phyloP scores from a whole-genome alignment of 1,284 basidiomycete genomes.

The Stygiomarasmius scandens region DNA sequence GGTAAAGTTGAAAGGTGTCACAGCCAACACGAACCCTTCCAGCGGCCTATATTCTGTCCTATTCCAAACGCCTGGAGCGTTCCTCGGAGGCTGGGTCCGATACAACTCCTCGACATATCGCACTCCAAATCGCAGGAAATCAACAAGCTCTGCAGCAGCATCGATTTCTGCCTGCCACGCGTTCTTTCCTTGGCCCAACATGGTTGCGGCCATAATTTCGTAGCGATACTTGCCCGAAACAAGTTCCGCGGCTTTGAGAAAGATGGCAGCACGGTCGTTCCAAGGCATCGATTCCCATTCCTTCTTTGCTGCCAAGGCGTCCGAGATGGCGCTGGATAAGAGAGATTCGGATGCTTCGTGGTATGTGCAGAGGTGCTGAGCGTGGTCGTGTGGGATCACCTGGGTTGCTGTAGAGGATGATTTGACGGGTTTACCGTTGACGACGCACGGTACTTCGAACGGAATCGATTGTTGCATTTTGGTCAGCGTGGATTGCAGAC shows the following conservation, averaged over 20 bases:
- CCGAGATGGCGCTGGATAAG: slow-evolving; percentile 83
- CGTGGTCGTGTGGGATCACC: slow-evolving; percentile 83
- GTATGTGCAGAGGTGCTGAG: slow-evolving; percentile 81
- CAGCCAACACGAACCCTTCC: slow-evolving; percentile 96
- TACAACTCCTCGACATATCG: slow-evolving; percentile 98
- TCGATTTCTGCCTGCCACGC: slow-evolving; percentile 99
- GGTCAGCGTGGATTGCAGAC: slow-evolving; percentile 73
- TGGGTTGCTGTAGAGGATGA: slow-evolving; percentile 84
- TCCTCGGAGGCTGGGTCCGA: slow-evolving; percentile 85
- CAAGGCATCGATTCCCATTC: slow-evolving; percentile 95
- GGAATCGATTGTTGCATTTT: slow-evolving; percentile 85
- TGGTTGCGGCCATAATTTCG: slow-evolving; percentile 94
- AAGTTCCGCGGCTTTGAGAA: slow-evolving; percentile 96
- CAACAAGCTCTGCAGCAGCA: slow-evolving; percentile 93
- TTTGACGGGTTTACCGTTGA: slow-evolving; percentile 89
- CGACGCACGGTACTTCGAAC: slow-evolving; percentile 90
- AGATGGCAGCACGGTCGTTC: slow-evolving; percentile 96
- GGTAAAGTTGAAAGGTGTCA: slow-evolving; percentile 99
- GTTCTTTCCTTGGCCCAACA: slow-evolving; percentile 99
- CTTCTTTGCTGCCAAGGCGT: slow-evolving; percentile 83
- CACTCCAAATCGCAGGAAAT: slow-evolving; percentile 97
- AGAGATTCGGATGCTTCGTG: slow-evolving; percentile 86
- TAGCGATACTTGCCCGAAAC: slow-evolving; percentile 94
- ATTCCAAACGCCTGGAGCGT: slow-evolving; percentile 92
- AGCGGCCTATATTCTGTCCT: slow-evolving; percentile 95